Conservation (phyloP, 768 basidiomycete genomes). For the Amanita inopinata region DNA sequence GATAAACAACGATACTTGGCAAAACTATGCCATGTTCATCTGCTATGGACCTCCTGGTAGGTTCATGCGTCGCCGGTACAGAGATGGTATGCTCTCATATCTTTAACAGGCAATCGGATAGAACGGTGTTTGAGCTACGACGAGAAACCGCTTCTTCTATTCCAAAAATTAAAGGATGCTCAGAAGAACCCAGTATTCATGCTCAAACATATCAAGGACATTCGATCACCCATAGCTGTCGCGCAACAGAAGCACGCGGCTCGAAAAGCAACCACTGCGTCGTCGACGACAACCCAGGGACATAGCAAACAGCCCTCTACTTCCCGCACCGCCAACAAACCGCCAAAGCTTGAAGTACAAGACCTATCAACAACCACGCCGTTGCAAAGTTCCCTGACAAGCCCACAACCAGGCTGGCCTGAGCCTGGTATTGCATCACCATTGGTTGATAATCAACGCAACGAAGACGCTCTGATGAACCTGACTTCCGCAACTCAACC, state of each 20-base stretch:
- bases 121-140: constrained; percentile 97
- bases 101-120: constrained; percentile 66
- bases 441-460: constrained; percentile 21
- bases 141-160: constrained; percentile 93
- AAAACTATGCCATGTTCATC: constrained; percentile 99
- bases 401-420: constrained; percentile 68
- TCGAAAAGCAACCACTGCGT: constrained; percentile 57
- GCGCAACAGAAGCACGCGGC: constrained; percentile 94
- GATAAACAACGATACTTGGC: constrained; percentile 98
- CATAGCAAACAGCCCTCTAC: constrained; percentile 32
- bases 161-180: constrained; percentile 94
- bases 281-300: constrained; percentile 23
- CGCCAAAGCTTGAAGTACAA: constrained; percentile 62
- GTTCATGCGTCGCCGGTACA: constrained; percentile 15
- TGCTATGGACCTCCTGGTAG: constrained; percentile 89
- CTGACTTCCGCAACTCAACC: not conserved
- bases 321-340: constrained; percentile 39
- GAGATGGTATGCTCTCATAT: not conserved
- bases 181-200: constrained; percentile 99
- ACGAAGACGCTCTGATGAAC: not conserved
- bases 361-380: constrained; percentile 43
- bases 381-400: constrained; percentile 46
- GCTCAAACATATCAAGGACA: constrained; percentile 95
- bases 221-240: constrained; percentile 92
- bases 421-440: constrained; percentile 58